Evolutionary conservation across 2,329 filamentous ascomycete genomes (phyloP).

Genomic region (Zymoseptoria tritici): DNA sequence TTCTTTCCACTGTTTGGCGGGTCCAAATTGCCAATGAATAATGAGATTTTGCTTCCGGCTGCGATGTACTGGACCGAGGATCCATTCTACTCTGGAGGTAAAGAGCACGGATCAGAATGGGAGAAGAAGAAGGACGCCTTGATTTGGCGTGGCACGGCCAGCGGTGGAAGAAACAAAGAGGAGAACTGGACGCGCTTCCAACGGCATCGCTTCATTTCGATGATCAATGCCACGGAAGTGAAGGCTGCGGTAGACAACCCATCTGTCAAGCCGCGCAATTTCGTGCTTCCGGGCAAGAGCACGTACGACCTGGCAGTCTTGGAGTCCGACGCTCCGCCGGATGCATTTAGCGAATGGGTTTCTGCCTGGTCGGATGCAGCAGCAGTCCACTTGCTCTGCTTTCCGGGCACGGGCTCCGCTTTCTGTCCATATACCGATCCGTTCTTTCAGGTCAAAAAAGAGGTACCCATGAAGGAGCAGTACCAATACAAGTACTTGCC

Average conservation of each 20-base stretch:
- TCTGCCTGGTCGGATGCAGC: constrained; percentile 34
- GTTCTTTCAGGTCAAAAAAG: constrained; percentile 30
- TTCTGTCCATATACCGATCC: constrained; percentile 42
- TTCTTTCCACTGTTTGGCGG: constrained; percentile 46
- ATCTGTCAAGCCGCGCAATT: constrained; percentile 31
- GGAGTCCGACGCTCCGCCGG: constrained; percentile 6
- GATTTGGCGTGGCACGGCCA: constrained; percentile 44
- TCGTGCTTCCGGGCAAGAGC: constrained; percentile 32
- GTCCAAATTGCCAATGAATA: constrained; percentile 44
- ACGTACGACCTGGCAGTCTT: constrained; percentile 33
- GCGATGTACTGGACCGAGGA: constrained; percentile 44
- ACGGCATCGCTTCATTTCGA: constrained; percentile 65
- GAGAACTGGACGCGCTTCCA: constrained; percentile 67
- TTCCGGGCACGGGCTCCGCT: constrained; percentile 29
- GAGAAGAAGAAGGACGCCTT: constrained; percentile 34
- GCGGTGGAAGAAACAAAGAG: constrained; percentile 40
- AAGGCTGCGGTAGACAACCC: constrained; percentile 39
- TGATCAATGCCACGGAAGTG: constrained; percentile 61
- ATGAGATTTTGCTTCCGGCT: constrained; percentile 45
- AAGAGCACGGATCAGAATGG: constrained; percentile 36
- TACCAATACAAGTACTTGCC: constrained; percentile 58
- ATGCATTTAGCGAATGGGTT: constrained; percentile 35
- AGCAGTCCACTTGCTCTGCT: constrained; percentile 40
- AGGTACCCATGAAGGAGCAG: constrained; percentile 33
- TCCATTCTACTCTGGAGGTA: constrained; percentile 36